Conservation (phyloP, 2,329 filamentous ascomycete genomes). For the Rhexocercosporidium sp. region DNA sequence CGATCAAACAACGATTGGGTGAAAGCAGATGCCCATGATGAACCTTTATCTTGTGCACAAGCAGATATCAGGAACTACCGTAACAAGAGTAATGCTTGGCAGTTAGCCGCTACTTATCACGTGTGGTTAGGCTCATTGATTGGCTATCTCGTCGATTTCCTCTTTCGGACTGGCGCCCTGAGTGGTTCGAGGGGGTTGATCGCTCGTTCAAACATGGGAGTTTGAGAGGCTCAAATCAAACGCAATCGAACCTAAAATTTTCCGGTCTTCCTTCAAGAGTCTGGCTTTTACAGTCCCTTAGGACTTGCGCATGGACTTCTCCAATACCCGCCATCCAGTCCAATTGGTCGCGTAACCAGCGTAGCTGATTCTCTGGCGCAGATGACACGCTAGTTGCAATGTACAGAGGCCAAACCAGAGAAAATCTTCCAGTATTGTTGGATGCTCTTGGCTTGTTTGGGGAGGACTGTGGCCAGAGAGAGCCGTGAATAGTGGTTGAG, state of each 20-base stretch:
- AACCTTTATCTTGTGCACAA: not conserved
- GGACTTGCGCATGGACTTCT: conserved; percentile 19
- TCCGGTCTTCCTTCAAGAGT: conserved; percentile 22
- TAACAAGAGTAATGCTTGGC: not conserved
- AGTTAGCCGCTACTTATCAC: not conserved
- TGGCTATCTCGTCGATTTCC: conserved; percentile 26
- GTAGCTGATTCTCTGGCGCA: conserved; percentile 18
- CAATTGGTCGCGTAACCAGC: conserved; percentile 26
- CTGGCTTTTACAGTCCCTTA: conserved; percentile 18
- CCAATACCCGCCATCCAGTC: conserved; percentile 22
- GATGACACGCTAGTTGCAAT: conserved; percentile 19
- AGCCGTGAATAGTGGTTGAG: not conserved
- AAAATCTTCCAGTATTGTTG: conserved; percentile 23
- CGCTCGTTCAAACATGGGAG: not conserved
- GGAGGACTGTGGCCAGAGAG: conserved; percentile 22
- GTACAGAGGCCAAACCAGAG: conserved; percentile 29
- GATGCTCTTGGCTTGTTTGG: not conserved
- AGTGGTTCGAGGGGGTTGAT: not conserved
- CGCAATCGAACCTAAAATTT: conserved; percentile 27
- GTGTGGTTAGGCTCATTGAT: conserved; percentile 16
- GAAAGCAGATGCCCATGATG: not conserved
- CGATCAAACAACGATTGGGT: not conserved
- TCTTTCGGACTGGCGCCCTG: conserved; percentile 1
- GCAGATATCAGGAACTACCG: not conserved
- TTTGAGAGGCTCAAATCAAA: conserved; percentile 7